Conservation (phyloP, 179 eudicot species). For the Gypsophila paniculata region DNA sequence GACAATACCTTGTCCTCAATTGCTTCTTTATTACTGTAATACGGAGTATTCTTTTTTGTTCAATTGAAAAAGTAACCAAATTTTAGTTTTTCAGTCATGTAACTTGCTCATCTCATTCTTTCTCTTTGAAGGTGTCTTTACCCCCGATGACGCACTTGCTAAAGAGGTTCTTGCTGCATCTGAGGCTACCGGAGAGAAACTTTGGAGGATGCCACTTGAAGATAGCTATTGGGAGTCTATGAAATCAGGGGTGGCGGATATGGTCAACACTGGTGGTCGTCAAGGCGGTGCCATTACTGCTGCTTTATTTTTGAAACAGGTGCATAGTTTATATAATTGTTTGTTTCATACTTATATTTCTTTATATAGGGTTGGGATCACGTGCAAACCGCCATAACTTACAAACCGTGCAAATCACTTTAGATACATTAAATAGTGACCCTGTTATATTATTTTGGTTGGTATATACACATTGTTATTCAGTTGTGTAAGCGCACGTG, state of each 20-base stretch:
- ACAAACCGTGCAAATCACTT: no score
- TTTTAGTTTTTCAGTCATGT: background rate
- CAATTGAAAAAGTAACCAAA: background rate
- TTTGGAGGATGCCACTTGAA: slow-evolving; percentile 95
- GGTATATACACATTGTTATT: no score
- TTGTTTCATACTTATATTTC: no score
- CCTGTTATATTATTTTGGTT: no score
- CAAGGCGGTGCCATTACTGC: slow-evolving; percentile 93
- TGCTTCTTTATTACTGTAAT: background rate
- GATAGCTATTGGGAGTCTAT: slow-evolving; percentile 92
- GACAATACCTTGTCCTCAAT: background rate
- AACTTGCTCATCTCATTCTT: slow-evolving; percentile 5
- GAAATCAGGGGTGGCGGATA: slow-evolving; percentile 97
- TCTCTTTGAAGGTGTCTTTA: slow-evolving; percentile 55
- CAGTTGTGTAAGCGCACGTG: no score
- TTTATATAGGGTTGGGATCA: no score
- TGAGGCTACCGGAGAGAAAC: slow-evolving; percentile 69
- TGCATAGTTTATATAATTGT: slow-evolving; percentile 10
- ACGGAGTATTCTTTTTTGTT: background rate
- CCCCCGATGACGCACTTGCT: slow-evolving; percentile 78
- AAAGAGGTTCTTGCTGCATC: slow-evolving; percentile 76
- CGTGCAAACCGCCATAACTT: no score
- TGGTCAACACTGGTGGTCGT: slow-evolving; percentile 95
- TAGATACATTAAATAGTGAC: no score
- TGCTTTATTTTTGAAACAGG: slow-evolving; percentile 95